A percentile compares a stretch with the other conserved stretches of the same genome.
Evolutionary conservation across 1,284 basidiomycete species (phyloP).

Genomic region (Rhodofomes roseus): DNA sequence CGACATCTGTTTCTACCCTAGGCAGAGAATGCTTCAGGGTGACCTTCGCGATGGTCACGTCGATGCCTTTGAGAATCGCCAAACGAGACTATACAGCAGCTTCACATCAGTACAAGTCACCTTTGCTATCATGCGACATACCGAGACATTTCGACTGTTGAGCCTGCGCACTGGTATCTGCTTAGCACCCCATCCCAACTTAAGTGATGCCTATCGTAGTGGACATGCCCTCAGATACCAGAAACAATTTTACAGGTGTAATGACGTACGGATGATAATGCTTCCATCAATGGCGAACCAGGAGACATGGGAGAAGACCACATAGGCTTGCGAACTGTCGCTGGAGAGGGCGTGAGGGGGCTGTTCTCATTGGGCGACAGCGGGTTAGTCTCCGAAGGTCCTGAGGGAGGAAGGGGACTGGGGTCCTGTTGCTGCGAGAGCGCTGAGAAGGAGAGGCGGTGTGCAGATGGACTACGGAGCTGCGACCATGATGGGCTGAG

Average conservation of each 20-base stretch:
- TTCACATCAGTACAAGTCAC: background rate
- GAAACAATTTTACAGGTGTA: background rate
- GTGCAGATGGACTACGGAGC: background rate
- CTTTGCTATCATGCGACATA: background rate
- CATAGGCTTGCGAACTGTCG: background rate
- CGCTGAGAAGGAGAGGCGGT: background rate
- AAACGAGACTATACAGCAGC: conserved; percentile 13
- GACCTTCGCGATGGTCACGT: conserved; percentile 23
- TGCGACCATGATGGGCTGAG: background rate
- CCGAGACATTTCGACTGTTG: conserved; percentile 2
- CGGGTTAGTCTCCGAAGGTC: too few relatives aligned
- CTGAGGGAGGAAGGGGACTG: background rate
- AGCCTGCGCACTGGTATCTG: conserved; percentile 13
- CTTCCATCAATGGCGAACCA: conserved; percentile 30
- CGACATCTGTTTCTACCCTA: conserved; percentile 6
- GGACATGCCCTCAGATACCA: background rate
- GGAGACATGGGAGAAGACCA: conserved; percentile 30
- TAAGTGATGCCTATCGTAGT: conserved; percentile 19
- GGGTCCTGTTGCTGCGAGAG: background rate
- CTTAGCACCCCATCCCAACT: conserved; percentile 18
- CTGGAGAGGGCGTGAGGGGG: conserved; percentile 1
- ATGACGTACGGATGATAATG: conserved; percentile 40
- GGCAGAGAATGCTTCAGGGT: conserved; percentile 19
- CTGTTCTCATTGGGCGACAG: background rate
- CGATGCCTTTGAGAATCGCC: conserved; percentile 24